Conservation (phyloP, 257 asterid genomes). For the Ligustrum vulgare region DNA sequence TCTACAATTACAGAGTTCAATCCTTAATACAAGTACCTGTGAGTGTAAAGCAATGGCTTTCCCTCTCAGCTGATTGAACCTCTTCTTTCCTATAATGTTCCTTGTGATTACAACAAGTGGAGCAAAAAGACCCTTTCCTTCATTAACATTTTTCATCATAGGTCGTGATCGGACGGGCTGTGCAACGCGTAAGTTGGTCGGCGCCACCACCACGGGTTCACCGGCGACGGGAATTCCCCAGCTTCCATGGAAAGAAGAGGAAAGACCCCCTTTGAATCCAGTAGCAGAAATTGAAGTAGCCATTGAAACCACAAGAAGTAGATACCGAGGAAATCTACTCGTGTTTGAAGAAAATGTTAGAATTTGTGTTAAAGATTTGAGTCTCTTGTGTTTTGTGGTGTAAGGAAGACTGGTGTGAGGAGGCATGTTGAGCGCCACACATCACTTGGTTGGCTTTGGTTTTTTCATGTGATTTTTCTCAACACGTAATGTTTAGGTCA, state of each 20-base stretch:
- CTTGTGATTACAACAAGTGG: slow-evolving; percentile 44
- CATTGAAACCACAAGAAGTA: background rate
- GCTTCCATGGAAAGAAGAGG: slow-evolving; percentile 22
- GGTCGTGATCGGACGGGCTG: slow-evolving; percentile 44
- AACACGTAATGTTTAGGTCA: background rate
- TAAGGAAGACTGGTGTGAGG: background rate
- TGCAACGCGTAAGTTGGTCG: slow-evolving; percentile 21
- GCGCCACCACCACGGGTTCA: background rate
- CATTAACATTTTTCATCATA: slow-evolving; percentile 54
- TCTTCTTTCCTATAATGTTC: slow-evolving; percentile 46
- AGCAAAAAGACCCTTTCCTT: slow-evolving; percentile 57
- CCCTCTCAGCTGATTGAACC: slow-evolving; percentile 55
- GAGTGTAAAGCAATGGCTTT: slow-evolving; percentile 63
- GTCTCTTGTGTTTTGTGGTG: slow-evolving; percentile 9
- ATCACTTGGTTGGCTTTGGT: slow-evolving; percentile 19
- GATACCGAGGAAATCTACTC: background rate
- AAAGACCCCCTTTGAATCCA: slow-evolving; percentile 33
- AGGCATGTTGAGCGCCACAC: slow-evolving; percentile 35
- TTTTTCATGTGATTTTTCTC: slow-evolving; percentile 6
- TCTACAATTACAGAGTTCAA: no score
- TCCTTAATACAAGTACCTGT: slow-evolving; percentile 31
- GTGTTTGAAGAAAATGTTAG: background rate
- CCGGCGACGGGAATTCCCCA: background rate
- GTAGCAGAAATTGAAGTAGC: slow-evolving; percentile 8
- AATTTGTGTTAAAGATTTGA: slow-evolving; percentile 13